Evolutionary conservation across 139 green algal species (phyloP), one percentile per base, ranked within the genome.

Genomic region (Klebsormidium nitens): DNA sequence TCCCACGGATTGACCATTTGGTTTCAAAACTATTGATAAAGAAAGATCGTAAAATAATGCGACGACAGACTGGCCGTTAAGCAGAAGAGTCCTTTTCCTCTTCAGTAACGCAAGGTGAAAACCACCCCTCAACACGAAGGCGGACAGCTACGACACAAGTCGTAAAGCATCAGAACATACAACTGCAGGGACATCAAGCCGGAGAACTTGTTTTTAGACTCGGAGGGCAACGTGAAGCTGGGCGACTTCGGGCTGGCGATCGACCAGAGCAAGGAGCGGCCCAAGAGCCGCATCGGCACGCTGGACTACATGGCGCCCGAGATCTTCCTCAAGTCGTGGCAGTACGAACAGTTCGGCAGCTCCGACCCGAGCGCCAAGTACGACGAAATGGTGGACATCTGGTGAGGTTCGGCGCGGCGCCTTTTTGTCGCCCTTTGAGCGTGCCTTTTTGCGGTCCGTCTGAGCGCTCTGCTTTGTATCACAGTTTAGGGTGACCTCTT

Each of bases 221-320:
- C 8, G 19, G 11, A 48, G 29, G 35, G 47, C 6, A 37, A 31
- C 28, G 63, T 70, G 2, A 76, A 69, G 59, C 49, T 71, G 23
- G 60, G 59, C 61, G 87, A 93, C 67, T 90, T 93, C 75, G 87
- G 87, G 19, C 71, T 92, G 42, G 75, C 77, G 26, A 89, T 90
- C 52, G 59, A 87, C 48, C 49, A 63, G 2, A 66, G 1, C 14
- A 50, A 56, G 59, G 84, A 90, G 71, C 47, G 72, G n/a, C 86
- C 84, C 2, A 66, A 83, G 31, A 87, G 80, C 0, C 65, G 83
- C 0, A 74, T 86, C 0, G 85, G 85, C 8, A 90, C 85, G 0
- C 73, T 88, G 3, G 85, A 90, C 64, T 88, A 87, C 75, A 90
- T 90, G 85, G 81, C 81, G 1, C 85, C 85, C 11, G 84, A 87